Evolutionary conservation across 192 early-diverging fungal genomes (phyloP).

Genomic region (Podila epigama): DNA sequence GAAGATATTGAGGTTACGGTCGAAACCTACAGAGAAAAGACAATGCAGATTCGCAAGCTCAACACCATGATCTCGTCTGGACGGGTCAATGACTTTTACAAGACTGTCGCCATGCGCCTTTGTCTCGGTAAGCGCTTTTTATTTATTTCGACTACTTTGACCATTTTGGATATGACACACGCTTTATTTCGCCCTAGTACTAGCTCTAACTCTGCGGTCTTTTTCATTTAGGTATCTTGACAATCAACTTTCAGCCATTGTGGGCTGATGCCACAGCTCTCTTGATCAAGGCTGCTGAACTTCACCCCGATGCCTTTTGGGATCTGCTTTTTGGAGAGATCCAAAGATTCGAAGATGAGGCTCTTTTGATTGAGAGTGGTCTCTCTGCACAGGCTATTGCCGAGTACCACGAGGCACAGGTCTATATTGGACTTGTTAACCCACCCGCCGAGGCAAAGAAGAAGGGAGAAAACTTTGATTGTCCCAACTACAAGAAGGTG

Average conservation of each 20-base stretch:
- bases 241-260: conserved; percentile 82
- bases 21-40: conserved; percentile 79
- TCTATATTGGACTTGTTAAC: background rate
- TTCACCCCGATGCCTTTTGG: conserved; percentile 70
- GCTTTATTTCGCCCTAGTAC: background rate
- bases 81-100: conserved; percentile 75
- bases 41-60: conserved; percentile 77
- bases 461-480: conserved; percentile 61
- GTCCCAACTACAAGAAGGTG: conserved; percentile 55
- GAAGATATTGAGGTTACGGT: conserved; percentile 72
- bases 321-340: conserved; percentile 61
- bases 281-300: conserved; percentile 59
- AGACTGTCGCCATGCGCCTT: conserved; percentile 67
- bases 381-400: conserved; percentile 50
- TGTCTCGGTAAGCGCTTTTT: conserved; percentile 61
- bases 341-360: conserved; percentile 65
- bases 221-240: conserved; percentile 61
- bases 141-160: background rate
- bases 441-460: conserved; percentile 24
- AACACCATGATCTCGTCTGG: conserved; percentile 66
- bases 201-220: conserved; percentile 11
- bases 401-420: conserved; percentile 26
- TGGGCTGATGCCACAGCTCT: conserved; percentile 80
- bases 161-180: background rate
- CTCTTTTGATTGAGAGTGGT: conserved; percentile 60